Evolutionary conservation across 176 grass and related monocot species (phyloP), one percentile per base, ranked within the genome.

Genomic region (Thalia dealbata): DNA sequence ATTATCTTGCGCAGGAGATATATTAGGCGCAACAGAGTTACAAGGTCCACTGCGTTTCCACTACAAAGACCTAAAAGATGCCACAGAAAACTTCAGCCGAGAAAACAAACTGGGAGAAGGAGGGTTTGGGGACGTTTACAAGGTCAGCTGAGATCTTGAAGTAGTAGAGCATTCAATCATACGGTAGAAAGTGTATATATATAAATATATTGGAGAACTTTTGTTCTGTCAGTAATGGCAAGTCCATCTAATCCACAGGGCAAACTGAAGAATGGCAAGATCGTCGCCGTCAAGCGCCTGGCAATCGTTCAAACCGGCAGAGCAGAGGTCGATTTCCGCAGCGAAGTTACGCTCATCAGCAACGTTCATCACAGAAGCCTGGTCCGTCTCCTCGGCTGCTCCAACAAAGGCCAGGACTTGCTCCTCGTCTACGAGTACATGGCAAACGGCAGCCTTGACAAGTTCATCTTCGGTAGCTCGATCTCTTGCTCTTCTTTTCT

Each of bases 381-480:
- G 69, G 85, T 91, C 50, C 76, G 91, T 58, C 83, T 96, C 48
- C 85, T 96, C 81, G 91, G 88, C 56, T 91, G 81, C 73, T 91
- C 91, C 71, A 79, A 64, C 76, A 91, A 88, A 82, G 82, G 88
- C 70, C 75, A 70, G 6, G 60, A 86, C 61, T 86, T 83, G 75
- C 64, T 96, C 28, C 87, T 96, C 72, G 91, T 96, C 67, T 91
- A 96, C 70, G 91, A 96, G 86, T 96, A 88, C 73, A 96, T 91
- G 91, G 91, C 85, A 52, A 96, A 96, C 70, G 78, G 80, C 74
- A 96, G 88, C 83, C 91, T 96, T 15, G 88, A 96, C 48, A 96
- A 88, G 75, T 88, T 90, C 80, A 81, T 95, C 51, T 95, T 86
- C 14, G 87, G 87, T 95, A 89, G 58, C 50, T 38, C n/a, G n/a